These are phyloP conservation scores for Hansfordia pulvinata DNA, from an alignment of 2,329 filamentous ascomycete genomes.

Conservation along the genomic window DNA sequence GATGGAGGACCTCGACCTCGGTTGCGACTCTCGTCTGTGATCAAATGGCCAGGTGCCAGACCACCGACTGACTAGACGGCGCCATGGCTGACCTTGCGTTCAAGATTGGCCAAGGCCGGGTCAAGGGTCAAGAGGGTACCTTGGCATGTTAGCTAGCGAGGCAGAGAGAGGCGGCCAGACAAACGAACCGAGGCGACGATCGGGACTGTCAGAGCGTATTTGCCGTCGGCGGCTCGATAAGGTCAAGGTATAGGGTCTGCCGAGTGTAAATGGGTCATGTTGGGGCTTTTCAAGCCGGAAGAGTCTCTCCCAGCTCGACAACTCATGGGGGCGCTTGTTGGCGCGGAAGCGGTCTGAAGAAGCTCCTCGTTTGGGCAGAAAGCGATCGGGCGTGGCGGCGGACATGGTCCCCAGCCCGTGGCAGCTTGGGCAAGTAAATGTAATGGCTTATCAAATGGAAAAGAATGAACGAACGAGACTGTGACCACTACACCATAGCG, in stretches of 20 bases:
- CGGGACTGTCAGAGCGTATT: constrained; percentile 15
- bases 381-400: constrained; percentile 27
- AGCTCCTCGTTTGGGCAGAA: constrained; percentile 30
- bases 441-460: too few relatives aligned
- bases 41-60: constrained; percentile 35
- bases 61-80: constrained; percentile 69
- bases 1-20: constrained; percentile 54
- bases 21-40: constrained; percentile 46
- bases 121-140: neutral
- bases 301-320: constrained; percentile 29
- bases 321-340: constrained; percentile 24
- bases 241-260: too few relatives aligned
- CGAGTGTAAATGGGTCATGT: too few relatives aligned
- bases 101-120: constrained; percentile 10
- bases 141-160: neutral
- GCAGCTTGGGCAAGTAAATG: too few relatives aligned
- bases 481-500: too few relatives aligned
- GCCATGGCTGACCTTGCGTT: constrained; percentile 47
- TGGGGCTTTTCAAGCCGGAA: constrained; percentile 27
- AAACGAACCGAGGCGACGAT: constrained; percentile 13
- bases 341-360: constrained; percentile 30
- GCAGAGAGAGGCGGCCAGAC: constrained; percentile 6
- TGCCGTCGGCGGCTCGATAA: too few relatives aligned
- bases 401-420: too few relatives aligned
- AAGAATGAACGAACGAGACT: too few relatives aligned